Percentiles rank a stretch among this genome's conserved stretches.
These are phyloP conservation scores for Quercus parvula DNA, from an alignment of 306 rosid species.

Conservation along the genomic window DNA sequence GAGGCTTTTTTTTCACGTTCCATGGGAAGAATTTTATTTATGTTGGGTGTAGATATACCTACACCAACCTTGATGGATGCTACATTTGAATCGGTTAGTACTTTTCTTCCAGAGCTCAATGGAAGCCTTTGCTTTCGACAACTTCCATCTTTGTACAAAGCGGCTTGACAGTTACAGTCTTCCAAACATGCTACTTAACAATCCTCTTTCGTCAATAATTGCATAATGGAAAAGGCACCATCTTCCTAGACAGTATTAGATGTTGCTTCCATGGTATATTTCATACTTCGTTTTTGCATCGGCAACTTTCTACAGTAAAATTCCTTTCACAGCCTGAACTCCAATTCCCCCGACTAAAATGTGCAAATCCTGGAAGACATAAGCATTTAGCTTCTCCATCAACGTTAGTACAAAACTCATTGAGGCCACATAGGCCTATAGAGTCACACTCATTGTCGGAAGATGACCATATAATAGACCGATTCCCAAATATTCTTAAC, in stretches of 20 bases:
- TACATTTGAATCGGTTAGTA: not conserved
- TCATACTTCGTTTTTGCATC: not conserved
- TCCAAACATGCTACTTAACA: constrained; percentile 13
- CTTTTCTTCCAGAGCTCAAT: constrained; percentile 16
- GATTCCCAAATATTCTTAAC: not conserved
- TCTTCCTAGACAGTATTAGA: not conserved
- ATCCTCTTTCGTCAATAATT: not conserved
- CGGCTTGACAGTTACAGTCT: not conserved
- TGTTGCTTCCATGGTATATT: not conserved
- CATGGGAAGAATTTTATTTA: not conserved
- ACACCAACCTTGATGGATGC: constrained; percentile 21
- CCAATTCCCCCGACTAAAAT: not conserved
- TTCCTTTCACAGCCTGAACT: not conserved
- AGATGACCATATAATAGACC: not conserved
- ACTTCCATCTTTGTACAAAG: not conserved
- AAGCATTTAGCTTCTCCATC: not conserved
- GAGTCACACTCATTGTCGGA: not conserved
- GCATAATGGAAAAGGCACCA: not conserved
- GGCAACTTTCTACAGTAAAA: not conserved
- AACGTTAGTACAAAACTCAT: not conserved
- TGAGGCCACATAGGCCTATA: not conserved
- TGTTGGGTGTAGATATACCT: not conserved
- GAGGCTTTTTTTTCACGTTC: not conserved
- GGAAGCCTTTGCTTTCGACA: constrained; percentile 27
- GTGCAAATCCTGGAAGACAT: not conserved